These are phyloP conservation scores for Sesbania bispinosa DNA, from an alignment of 306 rosid genomes.

Conservation along the genomic window DNA sequence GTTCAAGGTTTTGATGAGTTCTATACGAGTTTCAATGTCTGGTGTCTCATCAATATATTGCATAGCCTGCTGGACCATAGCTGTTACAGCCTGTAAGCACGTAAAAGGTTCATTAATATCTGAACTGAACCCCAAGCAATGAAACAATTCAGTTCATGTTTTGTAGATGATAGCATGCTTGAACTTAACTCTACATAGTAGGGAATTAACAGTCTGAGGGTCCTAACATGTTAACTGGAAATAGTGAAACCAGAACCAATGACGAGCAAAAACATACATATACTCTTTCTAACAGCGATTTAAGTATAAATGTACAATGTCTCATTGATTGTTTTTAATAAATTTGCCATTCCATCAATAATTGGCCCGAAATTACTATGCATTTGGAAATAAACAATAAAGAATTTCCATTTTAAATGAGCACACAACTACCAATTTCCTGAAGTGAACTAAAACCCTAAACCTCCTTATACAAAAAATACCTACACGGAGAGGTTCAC, in stretches of 20 bases:
- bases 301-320: too few species aligned
- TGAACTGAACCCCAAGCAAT: background rate
- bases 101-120: slow-evolving; percentile 9
- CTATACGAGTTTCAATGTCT: slow-evolving; percentile 64
- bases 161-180: too few species aligned
- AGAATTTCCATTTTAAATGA: background rate
- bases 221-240: background rate
- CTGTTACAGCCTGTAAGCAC: slow-evolving; percentile 67
- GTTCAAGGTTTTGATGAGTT: slow-evolving; percentile 80
- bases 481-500: background rate
- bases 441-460: slow-evolving; percentile 20
- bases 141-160: too few species aligned
- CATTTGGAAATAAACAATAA: background rate
- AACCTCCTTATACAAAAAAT: background rate
- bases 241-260: background rate
- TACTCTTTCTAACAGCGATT: background rate
- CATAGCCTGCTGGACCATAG: slow-evolving; percentile 97
- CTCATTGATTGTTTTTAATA: background rate
- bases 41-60: slow-evolving; percentile 88
- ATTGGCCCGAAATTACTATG: background rate
- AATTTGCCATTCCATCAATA: background rate
- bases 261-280: background rate
- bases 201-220: background rate
- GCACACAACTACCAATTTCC: background rate
- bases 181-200: background rate